Evolutionary conservation across 768 basidiomycete genomes (phyloP).

Genomic region (Peribolospora kevripleyi): DNA sequence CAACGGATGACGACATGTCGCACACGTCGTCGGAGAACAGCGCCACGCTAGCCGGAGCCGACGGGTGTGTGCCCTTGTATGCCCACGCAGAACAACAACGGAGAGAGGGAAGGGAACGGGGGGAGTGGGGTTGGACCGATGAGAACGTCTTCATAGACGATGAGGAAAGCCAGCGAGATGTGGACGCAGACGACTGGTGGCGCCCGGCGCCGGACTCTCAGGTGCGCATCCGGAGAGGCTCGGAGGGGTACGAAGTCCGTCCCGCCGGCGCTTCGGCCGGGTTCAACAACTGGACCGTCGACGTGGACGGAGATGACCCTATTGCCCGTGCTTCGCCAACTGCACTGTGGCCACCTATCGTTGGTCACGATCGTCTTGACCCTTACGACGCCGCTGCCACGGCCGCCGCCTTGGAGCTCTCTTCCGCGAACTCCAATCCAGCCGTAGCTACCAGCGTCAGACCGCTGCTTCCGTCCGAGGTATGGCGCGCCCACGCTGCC

Average conservation of each 20-base stretch:
- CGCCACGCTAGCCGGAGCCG: too few species aligned
- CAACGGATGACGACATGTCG: too few species aligned
- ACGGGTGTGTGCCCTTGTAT: too few species aligned
- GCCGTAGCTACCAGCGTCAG: too few species aligned
- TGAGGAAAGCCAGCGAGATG: too few species aligned
- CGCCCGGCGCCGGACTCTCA: constrained; percentile 1
- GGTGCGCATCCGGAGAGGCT: constrained; percentile 6
- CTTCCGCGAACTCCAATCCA: too few species aligned
- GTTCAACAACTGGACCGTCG: not conserved
- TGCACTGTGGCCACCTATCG: too few species aligned
- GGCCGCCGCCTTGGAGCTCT: too few species aligned
- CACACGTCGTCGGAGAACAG: too few species aligned
- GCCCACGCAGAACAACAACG: not conserved
- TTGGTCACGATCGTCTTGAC: not conserved
- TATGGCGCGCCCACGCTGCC: too few species aligned
- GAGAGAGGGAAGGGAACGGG: not conserved
- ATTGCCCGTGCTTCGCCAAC: too few species aligned
- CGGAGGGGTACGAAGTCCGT: constrained; percentile 8
- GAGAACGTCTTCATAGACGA: not conserved
- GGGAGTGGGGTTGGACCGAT: not conserved
- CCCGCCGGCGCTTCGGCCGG: not conserved
- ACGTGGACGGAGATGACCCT: not conserved
- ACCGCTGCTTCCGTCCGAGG: too few species aligned
- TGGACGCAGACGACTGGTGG: not conserved
- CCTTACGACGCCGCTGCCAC: not conserved